phyloP scores from a whole-genome alignment of 495 filamentous ascomycete species.

The Aspergillus indologenus region DNA sequence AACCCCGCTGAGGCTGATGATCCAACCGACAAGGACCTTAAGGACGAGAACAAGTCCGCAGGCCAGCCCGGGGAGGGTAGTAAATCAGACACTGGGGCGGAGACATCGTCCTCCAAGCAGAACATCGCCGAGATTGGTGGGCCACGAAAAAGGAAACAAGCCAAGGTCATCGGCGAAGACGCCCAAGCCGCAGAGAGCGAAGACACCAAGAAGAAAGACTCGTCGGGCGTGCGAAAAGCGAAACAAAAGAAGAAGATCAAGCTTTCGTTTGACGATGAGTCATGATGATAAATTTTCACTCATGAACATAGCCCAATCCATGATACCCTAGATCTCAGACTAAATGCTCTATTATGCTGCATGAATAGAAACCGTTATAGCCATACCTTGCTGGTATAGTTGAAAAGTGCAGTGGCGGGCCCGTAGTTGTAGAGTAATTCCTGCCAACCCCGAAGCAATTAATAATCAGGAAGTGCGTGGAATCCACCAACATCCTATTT shows the following conservation, averaged over 20 bases:
- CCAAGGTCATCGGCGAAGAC: conserved; percentile 40
- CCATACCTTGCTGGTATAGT: too few species aligned
- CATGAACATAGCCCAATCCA: background rate
- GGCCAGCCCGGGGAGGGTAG: conserved; percentile 13
- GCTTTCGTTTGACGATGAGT: conserved; percentile 40
- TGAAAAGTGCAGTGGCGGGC: too few species aligned
- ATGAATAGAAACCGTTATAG: too few species aligned
- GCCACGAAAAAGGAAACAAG: conserved; percentile 44
- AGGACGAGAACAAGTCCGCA: conserved; percentile 11
- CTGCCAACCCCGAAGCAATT: background rate
- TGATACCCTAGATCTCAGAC: background rate
- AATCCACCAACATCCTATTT: too few species aligned
- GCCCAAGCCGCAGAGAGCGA: conserved; percentile 24
- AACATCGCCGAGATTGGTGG: conserved; percentile 43
- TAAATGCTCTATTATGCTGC: background rate
- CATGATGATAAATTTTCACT: conserved; percentile 4
- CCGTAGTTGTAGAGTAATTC: background rate
- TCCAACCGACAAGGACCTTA: conserved; percentile 11
- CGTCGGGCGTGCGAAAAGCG: conserved; percentile 28
- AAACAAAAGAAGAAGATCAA: conserved; percentile 49
- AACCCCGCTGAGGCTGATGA: conserved; percentile 18
- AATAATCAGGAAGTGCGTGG: conserved; percentile 1
- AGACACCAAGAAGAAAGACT: conserved; percentile 23
- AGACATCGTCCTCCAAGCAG: conserved; percentile 27
- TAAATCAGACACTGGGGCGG: conserved; percentile 18